Percentiles rank a stretch among this genome's conserved stretches.
phyloP scores from a whole-genome alignment of 2,329 filamentous ascomycete genomes.

The Parastagonospora nodorum region DNA sequence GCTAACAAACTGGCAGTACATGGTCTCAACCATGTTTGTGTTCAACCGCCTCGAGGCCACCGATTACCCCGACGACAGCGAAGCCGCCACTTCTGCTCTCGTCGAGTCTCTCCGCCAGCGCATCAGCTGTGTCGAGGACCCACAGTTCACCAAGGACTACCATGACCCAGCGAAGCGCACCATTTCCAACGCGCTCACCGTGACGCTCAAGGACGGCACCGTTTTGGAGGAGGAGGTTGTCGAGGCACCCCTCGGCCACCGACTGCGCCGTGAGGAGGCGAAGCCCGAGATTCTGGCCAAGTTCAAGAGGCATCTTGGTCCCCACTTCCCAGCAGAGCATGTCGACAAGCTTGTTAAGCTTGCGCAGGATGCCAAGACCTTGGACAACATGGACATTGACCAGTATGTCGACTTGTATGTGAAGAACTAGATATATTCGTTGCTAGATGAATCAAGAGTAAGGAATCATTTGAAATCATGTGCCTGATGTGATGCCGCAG shows the following conservation, averaged over 20 bases:
- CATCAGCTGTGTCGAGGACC: slow-evolving; percentile 96
- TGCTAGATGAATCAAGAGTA: not conserved
- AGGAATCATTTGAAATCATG: not conserved
- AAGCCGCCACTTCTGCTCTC: slow-evolving; percentile 87
- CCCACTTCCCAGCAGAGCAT: slow-evolving; percentile 76
- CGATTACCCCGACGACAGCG: slow-evolving; percentile 90
- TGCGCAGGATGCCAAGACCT: slow-evolving; percentile 72
- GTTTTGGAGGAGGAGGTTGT: slow-evolving; percentile 88
- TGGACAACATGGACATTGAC: slow-evolving; percentile 84
- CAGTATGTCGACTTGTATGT: slow-evolving; percentile 90
- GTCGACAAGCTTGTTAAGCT: slow-evolving; percentile 84
- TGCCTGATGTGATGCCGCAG: not conserved
- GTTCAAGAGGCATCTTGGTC: slow-evolving; percentile 88
- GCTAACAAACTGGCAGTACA: slow-evolving; percentile 65
- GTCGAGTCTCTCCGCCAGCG: slow-evolving; percentile 90
- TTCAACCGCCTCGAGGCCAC: slow-evolving; percentile 91
- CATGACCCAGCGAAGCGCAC: slow-evolving; percentile 91
- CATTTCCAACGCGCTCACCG: slow-evolving; percentile 95
- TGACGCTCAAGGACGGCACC: slow-evolving; percentile 92
- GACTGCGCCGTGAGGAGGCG: slow-evolving; percentile 88
- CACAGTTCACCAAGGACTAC: slow-evolving; percentile 93
- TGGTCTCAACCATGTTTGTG: slow-evolving; percentile 94
- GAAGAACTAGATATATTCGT: slow-evolving; percentile 50
- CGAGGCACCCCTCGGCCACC: slow-evolving; percentile 93
- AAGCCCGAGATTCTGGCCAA: slow-evolving; percentile 97